Conservation (phyloP, 495 filamentous ascomycete genomes). For the Staphylotrichum longicolle region DNA sequence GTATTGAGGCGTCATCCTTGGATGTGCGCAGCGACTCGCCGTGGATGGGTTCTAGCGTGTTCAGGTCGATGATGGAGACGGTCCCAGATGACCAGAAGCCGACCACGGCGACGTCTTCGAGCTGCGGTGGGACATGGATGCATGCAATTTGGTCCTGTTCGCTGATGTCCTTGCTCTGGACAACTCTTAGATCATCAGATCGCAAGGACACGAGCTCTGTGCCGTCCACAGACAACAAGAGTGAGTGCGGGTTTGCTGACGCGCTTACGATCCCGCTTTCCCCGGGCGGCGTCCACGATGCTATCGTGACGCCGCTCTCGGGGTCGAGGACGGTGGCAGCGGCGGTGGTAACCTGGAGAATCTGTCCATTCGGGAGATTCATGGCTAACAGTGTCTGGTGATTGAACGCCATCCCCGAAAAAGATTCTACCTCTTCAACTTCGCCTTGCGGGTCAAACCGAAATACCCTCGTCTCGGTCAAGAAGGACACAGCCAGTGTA, state of each 20-base stretch:
- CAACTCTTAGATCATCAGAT: constrained; percentile 52
- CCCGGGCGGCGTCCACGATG: constrained; percentile 63
- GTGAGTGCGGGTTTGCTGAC: constrained; percentile 63
- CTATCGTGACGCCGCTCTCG: constrained; percentile 64
- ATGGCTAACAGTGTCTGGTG: constrained; percentile 70
- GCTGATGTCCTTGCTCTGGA: constrained; percentile 57
- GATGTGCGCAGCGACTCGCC: constrained; percentile 50
- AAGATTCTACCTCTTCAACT: constrained; percentile 78
- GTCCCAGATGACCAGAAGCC: constrained; percentile 80
- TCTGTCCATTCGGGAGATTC: constrained; percentile 58
- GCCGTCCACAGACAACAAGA: constrained; percentile 74
- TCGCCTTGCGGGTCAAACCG: constrained; percentile 70
- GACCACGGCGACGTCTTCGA: constrained; percentile 60
- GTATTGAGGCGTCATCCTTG: constrained; percentile 68
- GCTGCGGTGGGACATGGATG: constrained; percentile 54
- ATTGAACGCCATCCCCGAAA: constrained; percentile 64
- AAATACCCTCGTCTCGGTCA: constrained; percentile 82
- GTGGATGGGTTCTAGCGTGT: constrained; percentile 55
- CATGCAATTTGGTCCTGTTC: constrained; percentile 77
- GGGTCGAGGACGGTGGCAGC: constrained; percentile 62
- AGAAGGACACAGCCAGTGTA: constrained; percentile 73
- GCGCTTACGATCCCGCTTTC: constrained; percentile 69
- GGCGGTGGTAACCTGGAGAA: constrained; percentile 76
- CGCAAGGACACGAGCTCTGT: constrained; percentile 63
- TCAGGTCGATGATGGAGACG: constrained; percentile 66